phyloP scores from a whole-genome alignment of 75 land plant species.

The Selaginella moellendorffii region DNA sequence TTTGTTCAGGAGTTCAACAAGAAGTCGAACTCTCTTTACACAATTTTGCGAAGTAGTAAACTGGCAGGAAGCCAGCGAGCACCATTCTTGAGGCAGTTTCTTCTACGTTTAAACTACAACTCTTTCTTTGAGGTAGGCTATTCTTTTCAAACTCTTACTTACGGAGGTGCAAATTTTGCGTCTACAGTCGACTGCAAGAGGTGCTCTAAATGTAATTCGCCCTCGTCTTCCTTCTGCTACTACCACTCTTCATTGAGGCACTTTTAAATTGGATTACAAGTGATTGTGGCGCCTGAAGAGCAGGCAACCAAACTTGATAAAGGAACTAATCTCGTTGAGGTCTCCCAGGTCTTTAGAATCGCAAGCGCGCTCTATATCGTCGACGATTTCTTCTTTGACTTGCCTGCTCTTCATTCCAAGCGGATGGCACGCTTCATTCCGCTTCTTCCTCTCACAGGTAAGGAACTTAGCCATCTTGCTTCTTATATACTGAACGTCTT shows the following conservation, averaged over 20 bases:
- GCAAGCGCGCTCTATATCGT: not conserved
- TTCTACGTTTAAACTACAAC: constrained; percentile 81
- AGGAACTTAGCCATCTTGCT: not conserved
- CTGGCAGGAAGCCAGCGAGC: constrained; percentile 96
- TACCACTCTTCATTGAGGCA: not conserved
- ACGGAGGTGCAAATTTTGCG: not conserved
- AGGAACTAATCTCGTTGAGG: not conserved
- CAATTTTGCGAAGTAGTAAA: constrained; percentile 87
- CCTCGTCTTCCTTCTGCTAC: constrained; percentile 18
- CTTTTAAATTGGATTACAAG: not conserved
- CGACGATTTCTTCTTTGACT: not conserved
- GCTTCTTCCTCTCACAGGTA: not conserved
- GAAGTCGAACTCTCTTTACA: constrained; percentile 93
- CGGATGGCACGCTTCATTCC: not conserved
- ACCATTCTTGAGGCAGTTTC: constrained; percentile 75
- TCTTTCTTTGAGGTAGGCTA: constrained; percentile 84
- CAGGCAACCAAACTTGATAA: not conserved
- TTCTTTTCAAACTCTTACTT: not conserved
- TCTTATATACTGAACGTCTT: not conserved
- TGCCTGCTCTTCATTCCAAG: not conserved
- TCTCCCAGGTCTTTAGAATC: not conserved
- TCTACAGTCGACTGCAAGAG: constrained; percentile 74
- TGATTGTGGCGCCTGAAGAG: not conserved
- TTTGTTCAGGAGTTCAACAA: constrained; percentile 80
- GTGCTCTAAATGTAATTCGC: constrained; percentile 67